These are phyloP conservation scores for Diaporthe sp. DNA, from an alignment of 2,329 filamentous ascomycete genomes.

Conservation along the genomic window DNA sequence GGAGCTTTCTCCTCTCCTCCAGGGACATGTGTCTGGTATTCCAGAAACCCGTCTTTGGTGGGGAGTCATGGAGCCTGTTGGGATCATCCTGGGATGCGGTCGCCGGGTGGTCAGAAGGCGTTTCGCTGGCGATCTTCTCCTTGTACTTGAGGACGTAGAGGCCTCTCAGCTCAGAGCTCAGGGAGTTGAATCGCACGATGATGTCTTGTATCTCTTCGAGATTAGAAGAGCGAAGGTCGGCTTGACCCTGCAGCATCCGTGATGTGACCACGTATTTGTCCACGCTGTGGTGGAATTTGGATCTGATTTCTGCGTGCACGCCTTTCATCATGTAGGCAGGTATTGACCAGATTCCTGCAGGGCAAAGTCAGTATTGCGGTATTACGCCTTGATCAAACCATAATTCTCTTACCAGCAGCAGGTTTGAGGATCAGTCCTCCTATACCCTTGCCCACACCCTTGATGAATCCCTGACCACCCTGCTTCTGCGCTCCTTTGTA, in stretches of 20 bases:
- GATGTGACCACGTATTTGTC: conserved; percentile 86
- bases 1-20: conserved; percentile 66
- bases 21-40: conserved; percentile 63
- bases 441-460: conserved; percentile 86
- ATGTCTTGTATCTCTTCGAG: conserved; percentile 75
- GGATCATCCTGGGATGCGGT: conserved; percentile 20
- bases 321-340: conserved; percentile 89
- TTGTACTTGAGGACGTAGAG: conserved; percentile 69
- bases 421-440: conserved; percentile 87
- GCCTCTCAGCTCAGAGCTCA: conserved; percentile 72
- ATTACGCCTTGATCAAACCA: neutral
- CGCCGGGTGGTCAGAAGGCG: conserved; percentile 45
- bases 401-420: conserved; percentile 73
- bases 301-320: conserved; percentile 82
- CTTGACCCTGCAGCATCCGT: conserved; percentile 80
- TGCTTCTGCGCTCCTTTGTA: conserved; percentile 69
- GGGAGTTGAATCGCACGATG: conserved; percentile 73
- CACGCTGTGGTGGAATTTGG: conserved; percentile 77
- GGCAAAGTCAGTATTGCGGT: conserved; percentile 29
- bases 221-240: conserved; percentile 70
- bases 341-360: conserved; percentile 73
- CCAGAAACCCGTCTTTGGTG: conserved; percentile 61
- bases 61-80: conserved; percentile 31
- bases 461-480: conserved; percentile 73
- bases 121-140: conserved; percentile 55